Percentiles rank a stretch among this genome's conserved stretches.
Evolutionary conservation across 345 rosid genomes (phyloP).

Genomic region (Ceriops zippeliana): DNA sequence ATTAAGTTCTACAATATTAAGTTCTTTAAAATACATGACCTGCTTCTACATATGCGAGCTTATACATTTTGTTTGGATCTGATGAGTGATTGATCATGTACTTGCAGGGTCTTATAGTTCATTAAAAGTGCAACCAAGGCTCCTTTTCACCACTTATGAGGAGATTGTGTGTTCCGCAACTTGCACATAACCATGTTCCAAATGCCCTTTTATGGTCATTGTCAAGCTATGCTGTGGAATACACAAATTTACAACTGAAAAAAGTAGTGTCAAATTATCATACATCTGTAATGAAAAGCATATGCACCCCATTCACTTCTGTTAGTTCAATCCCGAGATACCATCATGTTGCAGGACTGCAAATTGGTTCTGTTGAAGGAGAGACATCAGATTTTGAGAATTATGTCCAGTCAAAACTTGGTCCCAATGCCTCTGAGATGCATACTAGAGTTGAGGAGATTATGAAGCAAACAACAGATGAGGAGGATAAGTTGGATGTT

Average conservation of each 20-base stretch:
- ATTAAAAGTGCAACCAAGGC: neutral
- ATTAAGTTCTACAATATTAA: no score
- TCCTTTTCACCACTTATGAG: slow-evolving; percentile 21
- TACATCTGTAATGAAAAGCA: slow-evolving; percentile 17
- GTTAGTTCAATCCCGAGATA: slow-evolving; percentile 26
- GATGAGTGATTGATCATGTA: neutral
- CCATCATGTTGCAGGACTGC: slow-evolving; percentile 23
- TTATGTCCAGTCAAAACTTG: slow-evolving; percentile 12
- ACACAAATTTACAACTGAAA: slow-evolving; percentile 25
- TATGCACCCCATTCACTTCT: slow-evolving; percentile 17
- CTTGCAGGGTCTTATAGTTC: neutral
- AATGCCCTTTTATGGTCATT: slow-evolving; percentile 19
- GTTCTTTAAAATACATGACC: no score
- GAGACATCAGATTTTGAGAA: slow-evolving; percentile 21
- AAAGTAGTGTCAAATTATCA: slow-evolving; percentile 20
- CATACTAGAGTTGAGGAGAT: slow-evolving; percentile 6
- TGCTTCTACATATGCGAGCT: no score
- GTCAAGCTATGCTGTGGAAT: slow-evolving; percentile 20
- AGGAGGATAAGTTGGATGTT: slow-evolving; percentile 18
- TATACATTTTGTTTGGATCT: no score
- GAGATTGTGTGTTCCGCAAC: slow-evolving; percentile 33
- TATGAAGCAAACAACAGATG: neutral
- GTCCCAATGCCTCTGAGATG: slow-evolving; percentile 17
- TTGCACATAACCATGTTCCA: slow-evolving; percentile 11
- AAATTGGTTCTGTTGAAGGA: slow-evolving; percentile 17